Conservation (phyloP, 306 rosid genomes). For the Herpetospermum pedunculosum region DNA sequence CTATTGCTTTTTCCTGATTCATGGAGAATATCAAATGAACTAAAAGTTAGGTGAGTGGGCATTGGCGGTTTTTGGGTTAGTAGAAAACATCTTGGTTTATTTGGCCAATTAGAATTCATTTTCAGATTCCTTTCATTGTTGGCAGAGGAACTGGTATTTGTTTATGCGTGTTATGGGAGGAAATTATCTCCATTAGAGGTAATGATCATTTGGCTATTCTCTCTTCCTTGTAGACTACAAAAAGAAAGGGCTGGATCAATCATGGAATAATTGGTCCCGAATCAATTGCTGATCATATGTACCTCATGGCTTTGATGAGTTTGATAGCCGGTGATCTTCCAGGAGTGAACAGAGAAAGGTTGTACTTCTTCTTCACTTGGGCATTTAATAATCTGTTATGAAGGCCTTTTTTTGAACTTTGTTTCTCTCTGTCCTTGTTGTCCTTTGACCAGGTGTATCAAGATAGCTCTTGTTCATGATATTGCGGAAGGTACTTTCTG, state of each 20-base stretch:
- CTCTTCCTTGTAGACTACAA: slow-evolving; percentile 52
- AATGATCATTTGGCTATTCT: not conserved
- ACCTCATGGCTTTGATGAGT: slow-evolving; percentile 86
- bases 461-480: slow-evolving; percentile 89
- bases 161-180: not conserved
- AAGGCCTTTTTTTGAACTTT: slow-evolving; percentile 13
- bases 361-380: slow-evolving; percentile 1
- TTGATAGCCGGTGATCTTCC: slow-evolving; percentile 62
- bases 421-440: slow-evolving; percentile 8
- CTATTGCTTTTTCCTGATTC: not conserved
- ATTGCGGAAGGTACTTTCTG: slow-evolving; percentile 74
- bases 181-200: not conserved
- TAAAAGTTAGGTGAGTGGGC: not conserved
- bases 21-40: not conserved
- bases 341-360: slow-evolving; percentile 83
- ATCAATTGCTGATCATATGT: slow-evolving; percentile 91
- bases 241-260: slow-evolving; percentile 91
- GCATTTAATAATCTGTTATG: not conserved
- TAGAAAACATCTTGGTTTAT: not conserved
- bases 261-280: slow-evolving; percentile 83
- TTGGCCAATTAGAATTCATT: not conserved
- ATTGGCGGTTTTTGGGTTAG: not conserved
- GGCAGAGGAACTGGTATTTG: not conserved
- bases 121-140: not conserved
- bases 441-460: slow-evolving; percentile 55